Conservation (phyloP, 2,329 filamentous ascomycete species). For the Penicillium occitanis region DNA sequence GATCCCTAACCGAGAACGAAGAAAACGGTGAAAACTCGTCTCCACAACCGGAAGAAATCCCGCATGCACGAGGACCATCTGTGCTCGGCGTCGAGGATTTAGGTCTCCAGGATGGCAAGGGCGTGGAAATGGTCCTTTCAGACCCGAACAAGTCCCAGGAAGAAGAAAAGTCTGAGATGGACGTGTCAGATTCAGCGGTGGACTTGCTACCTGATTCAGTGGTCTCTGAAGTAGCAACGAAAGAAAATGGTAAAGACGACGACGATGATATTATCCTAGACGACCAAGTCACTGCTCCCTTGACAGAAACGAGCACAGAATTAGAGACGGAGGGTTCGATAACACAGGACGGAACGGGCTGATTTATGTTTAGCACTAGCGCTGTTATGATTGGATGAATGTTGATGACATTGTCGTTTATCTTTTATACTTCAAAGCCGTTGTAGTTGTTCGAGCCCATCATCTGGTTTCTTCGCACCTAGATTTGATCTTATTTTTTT, state of each 20-base stretch:
- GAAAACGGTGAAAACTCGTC: conserved; percentile 20
- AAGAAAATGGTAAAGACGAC: conserved; percentile 23
- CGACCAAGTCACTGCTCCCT: conserved; percentile 24
- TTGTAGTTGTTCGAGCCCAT: background rate
- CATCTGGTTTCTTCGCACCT: background rate
- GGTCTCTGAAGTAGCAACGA: conserved; percentile 8
- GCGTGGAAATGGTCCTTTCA: conserved; percentile 43
- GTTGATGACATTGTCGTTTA: conserved; percentile 4
- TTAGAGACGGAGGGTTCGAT: background rate
- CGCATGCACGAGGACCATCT: conserved; percentile 81
- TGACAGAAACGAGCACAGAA: conserved; percentile 11
- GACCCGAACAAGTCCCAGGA: conserved; percentile 15
- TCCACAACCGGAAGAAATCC: conserved; percentile 54
- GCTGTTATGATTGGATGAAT: conserved; percentile 16
- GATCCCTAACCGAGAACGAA: conserved; percentile 28
- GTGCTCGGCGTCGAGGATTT: conserved; percentile 84
- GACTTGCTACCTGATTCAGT: conserved; percentile 19
- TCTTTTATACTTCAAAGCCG: background rate
- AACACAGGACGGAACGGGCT: conserved; percentile 14
- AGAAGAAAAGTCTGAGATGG: conserved; percentile 19
- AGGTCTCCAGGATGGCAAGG: conserved; percentile 66
- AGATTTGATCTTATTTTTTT: background rate
- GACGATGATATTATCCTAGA: conserved; percentile 44
- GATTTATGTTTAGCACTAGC: background rate
- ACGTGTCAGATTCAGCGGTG: conserved; percentile 10